A percentile compares a stretch with the other conserved stretches of the same genome.
Conservation (phyloP, 768 basidiomycete genomes). For the Krasilnikovozyma curviuscula region DNA sequence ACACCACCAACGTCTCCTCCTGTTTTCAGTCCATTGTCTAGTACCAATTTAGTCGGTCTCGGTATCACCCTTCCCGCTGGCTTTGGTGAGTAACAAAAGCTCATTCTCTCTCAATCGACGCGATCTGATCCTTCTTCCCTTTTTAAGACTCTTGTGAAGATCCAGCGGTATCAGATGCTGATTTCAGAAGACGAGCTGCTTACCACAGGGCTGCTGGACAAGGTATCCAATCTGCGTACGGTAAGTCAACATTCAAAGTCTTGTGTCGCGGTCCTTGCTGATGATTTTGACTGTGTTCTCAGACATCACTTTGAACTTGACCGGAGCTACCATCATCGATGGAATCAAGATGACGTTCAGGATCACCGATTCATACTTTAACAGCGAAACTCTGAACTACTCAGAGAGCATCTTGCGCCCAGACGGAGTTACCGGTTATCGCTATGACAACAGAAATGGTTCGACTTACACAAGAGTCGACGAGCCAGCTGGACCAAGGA, state of each 20-base stretch:
- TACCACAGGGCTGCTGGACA: too few relatives aligned
- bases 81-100: too few relatives aligned
- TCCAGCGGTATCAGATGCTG: conserved; percentile 8
- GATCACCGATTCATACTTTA: conserved; percentile 4
- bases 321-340: conserved; percentile 6
- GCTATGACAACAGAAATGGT: conserved; percentile 6
- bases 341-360: conserved; percentile 4
- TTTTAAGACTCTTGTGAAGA: too few relatives aligned
- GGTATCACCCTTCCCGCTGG: too few relatives aligned
- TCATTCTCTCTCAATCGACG: too few relatives aligned
- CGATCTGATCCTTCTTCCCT: too few relatives aligned
- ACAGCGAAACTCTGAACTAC: conserved; percentile 9
- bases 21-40: too few relatives aligned
- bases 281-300: not conserved
- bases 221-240: not conserved
- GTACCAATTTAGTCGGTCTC: too few relatives aligned
- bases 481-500: conserved; percentile 9
- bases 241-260: not conserved
- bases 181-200: conserved; percentile 7
- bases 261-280: not conserved
- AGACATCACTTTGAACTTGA: conserved; percentile 3
- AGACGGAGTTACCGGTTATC: conserved; percentile 1
- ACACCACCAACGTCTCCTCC: too few relatives aligned
- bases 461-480: conserved; percentile 9
- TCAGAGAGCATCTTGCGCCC: not conserved